Percentiles rank a stretch among this genome's conserved stretches.
Conservation (phyloP, 2,329 filamentous ascomycete genomes). For the Phyllosticta capitalensis region DNA sequence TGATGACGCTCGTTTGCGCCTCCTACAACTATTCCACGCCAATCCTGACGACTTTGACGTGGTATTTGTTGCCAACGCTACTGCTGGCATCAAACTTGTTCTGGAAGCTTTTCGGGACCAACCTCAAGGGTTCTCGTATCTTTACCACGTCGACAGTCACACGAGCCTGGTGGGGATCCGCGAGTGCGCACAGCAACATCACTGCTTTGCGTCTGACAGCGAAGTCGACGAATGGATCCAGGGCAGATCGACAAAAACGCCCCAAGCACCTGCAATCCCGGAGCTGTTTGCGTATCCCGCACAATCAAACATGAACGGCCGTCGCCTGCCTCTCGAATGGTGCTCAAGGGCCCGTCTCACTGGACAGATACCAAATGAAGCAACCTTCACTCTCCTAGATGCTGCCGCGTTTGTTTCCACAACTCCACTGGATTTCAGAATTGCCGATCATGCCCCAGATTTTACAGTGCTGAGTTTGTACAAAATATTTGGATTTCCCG, state of each 20-base stretch:
- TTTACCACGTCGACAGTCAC: conserved; percentile 75
- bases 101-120: conserved; percentile 64
- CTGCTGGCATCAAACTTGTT: conserved; percentile 80
- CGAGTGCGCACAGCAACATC: conserved; percentile 53
- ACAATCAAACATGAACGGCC: conserved; percentile 88
- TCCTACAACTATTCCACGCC: conserved; percentile 70
- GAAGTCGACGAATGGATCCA: conserved; percentile 58
- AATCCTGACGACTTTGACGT: conserved; percentile 75
- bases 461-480: conserved; percentile 85
- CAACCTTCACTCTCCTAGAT: conserved; percentile 64
- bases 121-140: conserved; percentile 66
- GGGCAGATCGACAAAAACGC: conserved; percentile 19
- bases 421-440: conserved; percentile 60
- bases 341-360: conserved; percentile 33
- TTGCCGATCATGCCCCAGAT: conserved; percentile 57
- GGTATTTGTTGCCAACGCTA: conserved; percentile 87
- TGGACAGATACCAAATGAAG: conserved; percentile 15
- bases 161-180: conserved; percentile 79
- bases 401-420: conserved; percentile 76
- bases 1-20: conserved; percentile 62
- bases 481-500: conserved; percentile 96
- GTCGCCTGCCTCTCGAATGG: conserved; percentile 65
- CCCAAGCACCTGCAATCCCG: conserved; percentile 16
- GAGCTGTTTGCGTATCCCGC: conserved; percentile 71
- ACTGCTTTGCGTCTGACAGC: conserved; percentile 55